Base-by-base conservation (phyloP, 495 filamentous ascomycete species). In the Penicillium paxilli region DNA sequence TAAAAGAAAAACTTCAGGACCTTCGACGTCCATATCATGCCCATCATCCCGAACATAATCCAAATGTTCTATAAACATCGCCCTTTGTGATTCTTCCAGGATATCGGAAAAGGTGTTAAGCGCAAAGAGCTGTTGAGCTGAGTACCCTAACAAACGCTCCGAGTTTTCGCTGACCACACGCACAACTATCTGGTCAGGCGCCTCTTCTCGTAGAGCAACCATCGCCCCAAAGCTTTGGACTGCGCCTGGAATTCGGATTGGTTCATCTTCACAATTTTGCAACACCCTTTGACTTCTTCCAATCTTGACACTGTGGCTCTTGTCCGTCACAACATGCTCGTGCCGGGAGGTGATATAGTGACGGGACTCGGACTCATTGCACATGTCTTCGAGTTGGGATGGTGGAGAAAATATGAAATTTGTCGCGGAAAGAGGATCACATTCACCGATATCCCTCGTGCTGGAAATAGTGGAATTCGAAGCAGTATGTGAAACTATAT, bases 151-250 rank as follows among this genome's bases (percentile, higher is more conserved):
- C 3, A 51, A 11, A 20, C 14, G 22, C 16, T 32, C 23, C n/a
- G n/a, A 51, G 14, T 51, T 51, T 30, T 51, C 49, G 24, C 49
- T 51, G 1, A 22, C 49, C 22, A 44, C 49, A 10, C 49, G 49
- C 0, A 51, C 49, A 4, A 44, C 49, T 30, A 51, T 16, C 37
- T 44, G 22, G 44, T 44, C 16, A 11, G 49, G 49, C 4, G 49
- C 26, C 11, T 51, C 49, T 25, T 51, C 49, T 30, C 49, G 2
- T 11, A 51, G 12, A n/a, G 49, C 49, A 12, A 51, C 20, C 49
- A 51, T 51, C 1, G 32, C 49, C 22, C 49, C 49, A 14, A 51
- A 51, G 38, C 49, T 51, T 32, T 51, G 49, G 21, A 51, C 32
- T 32, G 49, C 38, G 19, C 49, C 49, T 16, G 49, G 49, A 1